A percentile compares a stretch with the other conserved stretches of the same genome.
phyloP scores from a whole-genome alignment of 768 basidiomycete genomes.

The Amylocystis lapponica region DNA sequence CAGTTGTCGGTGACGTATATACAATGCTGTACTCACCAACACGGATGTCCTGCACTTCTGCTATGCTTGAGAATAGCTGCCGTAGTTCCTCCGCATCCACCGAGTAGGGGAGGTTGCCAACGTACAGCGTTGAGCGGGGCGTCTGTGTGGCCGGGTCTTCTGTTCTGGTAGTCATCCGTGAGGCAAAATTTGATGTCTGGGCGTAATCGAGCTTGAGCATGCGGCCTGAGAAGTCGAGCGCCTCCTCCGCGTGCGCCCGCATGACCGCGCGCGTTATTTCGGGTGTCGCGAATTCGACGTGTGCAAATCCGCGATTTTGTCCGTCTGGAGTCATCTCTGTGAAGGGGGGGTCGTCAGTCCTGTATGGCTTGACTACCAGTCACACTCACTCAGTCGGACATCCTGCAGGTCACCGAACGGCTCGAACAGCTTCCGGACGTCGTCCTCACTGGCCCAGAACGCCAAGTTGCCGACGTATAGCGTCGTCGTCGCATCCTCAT shows the following conservation, averaged over 20 bases:
- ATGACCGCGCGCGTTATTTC: background rate
- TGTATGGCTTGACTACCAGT: too few species aligned
- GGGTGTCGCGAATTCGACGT: background rate
- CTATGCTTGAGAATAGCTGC: background rate
- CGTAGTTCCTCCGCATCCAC: background rate
- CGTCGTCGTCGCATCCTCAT: background rate
- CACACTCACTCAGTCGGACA: background rate
- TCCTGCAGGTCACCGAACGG: background rate
- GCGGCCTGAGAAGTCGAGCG: background rate
- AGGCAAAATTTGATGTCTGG: background rate
- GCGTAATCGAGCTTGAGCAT: background rate
- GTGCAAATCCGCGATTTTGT: background rate
- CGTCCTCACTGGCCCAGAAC: background rate
- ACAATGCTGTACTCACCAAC: background rate
- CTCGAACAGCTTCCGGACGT: background rate
- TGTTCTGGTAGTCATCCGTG: too few species aligned
- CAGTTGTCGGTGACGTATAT: too few species aligned
- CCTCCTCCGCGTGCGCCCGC: background rate
- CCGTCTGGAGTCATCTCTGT: background rate
- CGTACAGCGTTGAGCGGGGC: too few species aligned
- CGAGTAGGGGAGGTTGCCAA: background rate
- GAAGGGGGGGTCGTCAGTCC: too few species aligned
- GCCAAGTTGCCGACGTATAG: background rate
- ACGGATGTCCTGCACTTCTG: background rate
- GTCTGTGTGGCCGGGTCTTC: background rate